Conservation (phyloP, 2,329 filamentous ascomycete genomes). For the Aspergillus sp. region DNA sequence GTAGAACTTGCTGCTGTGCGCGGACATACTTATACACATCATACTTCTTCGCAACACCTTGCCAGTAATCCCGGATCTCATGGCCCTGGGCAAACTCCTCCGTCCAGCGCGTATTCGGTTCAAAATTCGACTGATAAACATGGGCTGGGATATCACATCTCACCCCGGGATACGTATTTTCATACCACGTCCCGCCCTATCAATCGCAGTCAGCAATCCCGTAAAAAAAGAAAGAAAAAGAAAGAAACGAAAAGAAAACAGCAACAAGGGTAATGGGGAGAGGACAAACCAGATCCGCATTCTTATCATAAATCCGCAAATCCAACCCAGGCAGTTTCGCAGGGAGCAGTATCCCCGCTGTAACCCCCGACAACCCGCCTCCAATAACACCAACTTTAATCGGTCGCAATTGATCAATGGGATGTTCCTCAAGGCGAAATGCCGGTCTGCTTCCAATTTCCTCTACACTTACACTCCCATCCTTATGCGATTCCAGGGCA, state of each 20-base stretch:
- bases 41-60: slow-evolving; percentile 61
- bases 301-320: slow-evolving; percentile 68
- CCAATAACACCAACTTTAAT: slow-evolving; percentile 63
- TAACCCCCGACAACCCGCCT: slow-evolving; percentile 63
- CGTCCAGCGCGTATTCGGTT: slow-evolving; percentile 67
- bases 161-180: slow-evolving; percentile 62
- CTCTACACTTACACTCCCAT: no score
- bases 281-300: slow-evolving; percentile 60
- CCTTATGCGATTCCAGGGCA: no score
- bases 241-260: no score
- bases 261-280: neutral
- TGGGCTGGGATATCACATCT: slow-evolving; percentile 69
- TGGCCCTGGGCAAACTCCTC: slow-evolving; percentile 66
- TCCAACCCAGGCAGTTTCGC: slow-evolving; percentile 68
- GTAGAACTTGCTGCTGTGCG: slow-evolving; percentile 57
- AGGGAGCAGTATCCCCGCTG: slow-evolving; percentile 65
- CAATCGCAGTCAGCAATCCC: neutral
- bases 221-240: no score
- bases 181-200: slow-evolving; percentile 49
- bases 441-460: slow-evolving; percentile 3
- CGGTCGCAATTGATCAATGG: slow-evolving; percentile 50
- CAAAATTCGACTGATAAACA: slow-evolving; percentile 69
- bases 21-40: slow-evolving; percentile 61
- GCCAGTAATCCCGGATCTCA: slow-evolving; percentile 69
- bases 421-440: slow-evolving; percentile 44